Evolutionary conservation across 345 rosid genomes (phyloP).

Genomic region (Euphorbia peplus): DNA sequence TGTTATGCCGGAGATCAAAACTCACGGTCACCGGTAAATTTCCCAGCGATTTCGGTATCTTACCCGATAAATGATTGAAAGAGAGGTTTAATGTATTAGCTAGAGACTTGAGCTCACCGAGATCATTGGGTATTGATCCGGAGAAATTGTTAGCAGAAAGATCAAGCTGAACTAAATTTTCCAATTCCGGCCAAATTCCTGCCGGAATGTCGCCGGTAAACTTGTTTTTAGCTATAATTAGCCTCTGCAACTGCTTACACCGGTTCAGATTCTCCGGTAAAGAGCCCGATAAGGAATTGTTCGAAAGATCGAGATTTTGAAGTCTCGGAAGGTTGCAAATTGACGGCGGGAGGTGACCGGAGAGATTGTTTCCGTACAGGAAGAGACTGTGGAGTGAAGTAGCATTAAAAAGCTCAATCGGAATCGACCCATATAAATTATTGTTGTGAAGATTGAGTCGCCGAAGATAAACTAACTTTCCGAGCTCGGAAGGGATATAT

Average conservation of each 20-base stretch:
- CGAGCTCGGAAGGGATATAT: conserved; percentile 92
- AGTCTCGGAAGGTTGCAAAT: conserved; percentile 70
- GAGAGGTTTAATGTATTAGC: conserved; percentile 81
- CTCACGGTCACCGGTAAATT: conserved; percentile 78
- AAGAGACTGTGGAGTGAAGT: conserved; percentile 82
- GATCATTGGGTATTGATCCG: conserved; percentile 63
- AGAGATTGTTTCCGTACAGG: conserved; percentile 75
- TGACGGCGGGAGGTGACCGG: conserved; percentile 72
- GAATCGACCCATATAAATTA: conserved; percentile 67
- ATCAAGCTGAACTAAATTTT: conserved; percentile 72
- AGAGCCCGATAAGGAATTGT: conserved; percentile 69
- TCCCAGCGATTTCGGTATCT: conserved; percentile 72
- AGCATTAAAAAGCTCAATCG: conserved; percentile 77
- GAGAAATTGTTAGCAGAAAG: conserved; percentile 63
- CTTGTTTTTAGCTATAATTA: conserved; percentile 61
- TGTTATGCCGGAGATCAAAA: conserved; percentile 74
- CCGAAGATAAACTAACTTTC: conserved; percentile 67
- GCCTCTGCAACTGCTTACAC: conserved; percentile 78
- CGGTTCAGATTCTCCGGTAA: conserved; percentile 50
- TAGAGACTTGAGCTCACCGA: conserved; percentile 72
- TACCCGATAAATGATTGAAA: conserved; percentile 66
- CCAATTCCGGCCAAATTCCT: conserved; percentile 75
- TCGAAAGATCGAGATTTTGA: conserved; percentile 85
- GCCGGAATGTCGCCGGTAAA: conserved; percentile 68
- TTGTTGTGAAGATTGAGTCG: conserved; percentile 83